Conservation (phyloP, 2,329 filamentous ascomycete species). For the Xylaria sp. region DNA sequence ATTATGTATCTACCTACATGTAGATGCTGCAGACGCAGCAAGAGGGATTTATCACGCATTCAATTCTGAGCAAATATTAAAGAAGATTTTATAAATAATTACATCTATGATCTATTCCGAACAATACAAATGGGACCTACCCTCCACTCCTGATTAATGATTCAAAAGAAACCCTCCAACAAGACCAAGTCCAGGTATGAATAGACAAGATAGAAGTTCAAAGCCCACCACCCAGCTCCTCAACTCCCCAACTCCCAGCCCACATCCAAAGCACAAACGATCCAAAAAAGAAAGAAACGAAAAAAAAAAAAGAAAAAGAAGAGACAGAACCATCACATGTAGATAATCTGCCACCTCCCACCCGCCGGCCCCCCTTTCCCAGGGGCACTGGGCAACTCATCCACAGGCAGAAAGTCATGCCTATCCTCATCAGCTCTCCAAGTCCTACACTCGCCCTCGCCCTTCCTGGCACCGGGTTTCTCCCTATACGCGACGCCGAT, state of each 20-base stretch:
- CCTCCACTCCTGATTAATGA: background rate
- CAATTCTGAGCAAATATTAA: background rate
- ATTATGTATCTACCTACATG: too few species aligned
- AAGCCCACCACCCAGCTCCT: background rate
- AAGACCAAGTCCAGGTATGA: background rate
- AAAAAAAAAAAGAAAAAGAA: background rate
- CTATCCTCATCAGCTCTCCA: conserved; percentile 15
- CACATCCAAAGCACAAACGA: too few species aligned
- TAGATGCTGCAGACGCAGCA: background rate
- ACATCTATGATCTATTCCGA: conserved; percentile 2
- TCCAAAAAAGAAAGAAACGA: background rate
- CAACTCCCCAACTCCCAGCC: background rate
- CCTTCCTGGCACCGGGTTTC: background rate
- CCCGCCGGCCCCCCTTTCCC: background rate
- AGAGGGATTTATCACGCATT: background rate
- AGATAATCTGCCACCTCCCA: conserved; percentile 22
- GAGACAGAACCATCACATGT: conserved; percentile 24
- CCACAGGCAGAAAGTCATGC: conserved; percentile 33
- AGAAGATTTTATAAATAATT: background rate
- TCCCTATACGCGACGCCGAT: conserved; percentile 32
- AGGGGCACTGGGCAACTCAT: conserved; percentile 11
- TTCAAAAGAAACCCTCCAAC: background rate
- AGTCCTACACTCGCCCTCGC: conserved; percentile 23
- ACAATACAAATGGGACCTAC: background rate
- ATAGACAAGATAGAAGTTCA: background rate